These are phyloP conservation scores for Tricladium varicosporioides DNA, from an alignment of 2,329 filamentous ascomycete species.

Conservation along the genomic window DNA sequence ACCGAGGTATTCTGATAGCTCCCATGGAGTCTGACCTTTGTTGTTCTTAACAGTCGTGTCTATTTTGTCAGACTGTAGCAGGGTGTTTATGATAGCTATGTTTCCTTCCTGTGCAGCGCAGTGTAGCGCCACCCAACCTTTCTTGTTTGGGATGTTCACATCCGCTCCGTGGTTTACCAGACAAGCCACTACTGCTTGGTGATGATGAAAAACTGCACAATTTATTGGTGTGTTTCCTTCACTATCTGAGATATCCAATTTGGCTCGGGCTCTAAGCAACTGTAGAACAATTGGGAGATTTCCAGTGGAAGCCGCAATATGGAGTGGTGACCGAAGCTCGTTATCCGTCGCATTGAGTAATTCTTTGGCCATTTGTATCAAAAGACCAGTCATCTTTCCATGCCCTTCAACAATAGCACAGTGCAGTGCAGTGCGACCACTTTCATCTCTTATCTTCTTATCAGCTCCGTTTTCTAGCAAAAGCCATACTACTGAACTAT, in stretches of 20 bases:
- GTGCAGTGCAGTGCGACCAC: constrained; percentile 2
- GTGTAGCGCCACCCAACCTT: neutral
- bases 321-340: constrained; percentile 7
- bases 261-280: neutral
- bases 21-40: too few relatives aligned
- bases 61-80: too few relatives aligned
- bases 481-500: constrained; percentile 1
- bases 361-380: neutral
- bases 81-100: too few relatives aligned
- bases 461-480: constrained; percentile 8
- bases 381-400: neutral
- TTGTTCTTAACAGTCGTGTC: too few relatives aligned
- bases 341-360: constrained; percentile 2
- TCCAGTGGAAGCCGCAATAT: constrained; percentile 6
- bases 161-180: neutral
- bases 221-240: neutral
- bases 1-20: too few relatives aligned
- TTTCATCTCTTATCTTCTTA: neutral
- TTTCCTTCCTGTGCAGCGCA: too few relatives aligned
- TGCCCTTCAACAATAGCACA: constrained; percentile 2
- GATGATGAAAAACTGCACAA: neutral
- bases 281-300: neutral
- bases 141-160: neutral
- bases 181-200: neutral
- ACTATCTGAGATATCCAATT: neutral